Base-by-base conservation (phyloP, 163 green algal species). In the Scenedesmus sp. region DNA sequence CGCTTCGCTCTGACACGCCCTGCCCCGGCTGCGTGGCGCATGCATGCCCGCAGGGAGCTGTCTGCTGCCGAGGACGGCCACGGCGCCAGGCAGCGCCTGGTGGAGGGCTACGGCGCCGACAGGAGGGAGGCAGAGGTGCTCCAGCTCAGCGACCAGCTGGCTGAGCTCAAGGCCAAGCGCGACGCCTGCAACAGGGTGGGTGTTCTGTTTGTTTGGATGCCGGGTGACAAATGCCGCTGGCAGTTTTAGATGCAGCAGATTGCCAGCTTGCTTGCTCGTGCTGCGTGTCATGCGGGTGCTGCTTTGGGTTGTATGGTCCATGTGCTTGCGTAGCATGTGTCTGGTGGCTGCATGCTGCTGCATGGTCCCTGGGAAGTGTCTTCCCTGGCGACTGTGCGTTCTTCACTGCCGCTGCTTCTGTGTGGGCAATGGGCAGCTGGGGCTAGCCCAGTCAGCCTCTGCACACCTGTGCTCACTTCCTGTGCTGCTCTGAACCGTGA, bases 401-500 rank as follows among this genome's bases (percentile, higher is more conserved):
- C n/a, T n/a, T n/a, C n/a, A n/a, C n/a, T n/a, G n/a, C n/a, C n/a
- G n/a, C n/a, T n/a, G n/a, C n/a, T n/a, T n/a, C n/a, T n/a, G n/a
- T n/a, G n/a, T n/a, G n/a, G n/a, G n/a, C n/a, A n/a, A n/a, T n/a
- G n/a, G n/a, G 46, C 37, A 86, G 81, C 22, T 56, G 68, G 6
- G 81, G 82, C 87, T 92, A 44, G 22, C 20, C 18, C n/a, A 90
- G 81, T 33, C 83, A 37, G 79, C 12, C 51, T 56, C n/a, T n/a
- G n/a, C n/a, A n/a, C n/a, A n/a, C n/a, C n/a, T n/a, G n/a, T n/a
- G n/a, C n/a, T n/a, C n/a, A n/a, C n/a, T n/a, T n/a, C n/a, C n/a
- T n/a, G n/a, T n/a, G n/a, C n/a, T n/a, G n/a, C n/a, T n/a, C n/a
- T n/a, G n/a, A n/a, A n/a, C n/a, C n/a, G n/a, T n/a, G n/a, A n/a